Evolutionary conservation across 768 basidiomycete genomes (phyloP).

Genomic region (Trametes punicea): DNA sequence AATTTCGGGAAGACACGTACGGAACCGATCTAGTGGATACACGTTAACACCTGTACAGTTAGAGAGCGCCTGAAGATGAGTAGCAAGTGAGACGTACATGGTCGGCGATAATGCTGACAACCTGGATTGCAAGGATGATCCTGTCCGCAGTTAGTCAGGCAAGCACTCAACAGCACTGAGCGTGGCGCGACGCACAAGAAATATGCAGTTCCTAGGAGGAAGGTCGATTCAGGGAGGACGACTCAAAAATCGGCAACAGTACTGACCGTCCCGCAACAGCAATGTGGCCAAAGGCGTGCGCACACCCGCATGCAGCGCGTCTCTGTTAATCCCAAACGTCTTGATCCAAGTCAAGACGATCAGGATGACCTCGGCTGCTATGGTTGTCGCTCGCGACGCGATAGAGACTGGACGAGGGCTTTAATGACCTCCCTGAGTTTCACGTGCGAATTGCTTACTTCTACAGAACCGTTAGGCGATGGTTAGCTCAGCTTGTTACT

Average conservation of each 20-base stretch:
- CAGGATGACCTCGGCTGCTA: constrained; percentile 8
- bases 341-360: constrained; percentile 17
- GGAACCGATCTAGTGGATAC: neutral
- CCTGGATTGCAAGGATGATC: constrained; percentile 1
- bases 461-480: neutral
- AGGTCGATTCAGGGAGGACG: neutral
- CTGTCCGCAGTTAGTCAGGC: neutral
- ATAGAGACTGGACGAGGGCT: neutral
- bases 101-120: constrained; percentile 3
- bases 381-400: neutral
- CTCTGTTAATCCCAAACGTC: constrained; percentile 6
- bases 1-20: neutral
- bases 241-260: neutral
- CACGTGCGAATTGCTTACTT: neutral
- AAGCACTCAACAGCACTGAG: neutral
- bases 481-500: too few species aligned
- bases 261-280: constrained; percentile 15
- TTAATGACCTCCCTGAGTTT: neutral
- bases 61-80: neutral
- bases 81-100: neutral
- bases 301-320: neutral
- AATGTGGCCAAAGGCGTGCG: constrained; percentile 11
- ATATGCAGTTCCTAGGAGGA: constrained; percentile 9
- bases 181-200: constrained; percentile 2
- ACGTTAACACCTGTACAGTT: neutral